phyloP scores from a whole-genome alignment of 169 alveolate genomes.

The Eimeria tenella region DNA sequence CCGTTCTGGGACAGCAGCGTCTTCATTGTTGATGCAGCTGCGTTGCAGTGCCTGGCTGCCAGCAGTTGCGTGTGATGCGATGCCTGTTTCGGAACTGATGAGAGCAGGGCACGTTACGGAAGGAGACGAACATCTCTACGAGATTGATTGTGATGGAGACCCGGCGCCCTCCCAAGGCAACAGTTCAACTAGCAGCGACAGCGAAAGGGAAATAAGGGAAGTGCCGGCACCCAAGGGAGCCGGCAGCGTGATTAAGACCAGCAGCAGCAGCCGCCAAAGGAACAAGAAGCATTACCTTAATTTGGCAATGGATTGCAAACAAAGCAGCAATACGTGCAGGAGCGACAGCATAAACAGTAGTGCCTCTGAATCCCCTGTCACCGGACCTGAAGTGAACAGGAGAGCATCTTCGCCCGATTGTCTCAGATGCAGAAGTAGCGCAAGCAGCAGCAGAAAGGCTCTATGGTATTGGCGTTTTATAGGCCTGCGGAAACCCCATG shows the following conservation, averaged over 20 bases:
- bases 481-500: conserved; percentile 54
- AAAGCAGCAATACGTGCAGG: conserved; percentile 15
- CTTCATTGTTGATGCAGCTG: conserved; percentile 54
- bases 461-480: conserved; percentile 55
- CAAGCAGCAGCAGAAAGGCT: background rate
- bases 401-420: background rate
- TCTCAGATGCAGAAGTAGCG: conserved; percentile 14
- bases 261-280: background rate
- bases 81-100: background rate
- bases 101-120: background rate
- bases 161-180: background rate
- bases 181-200: conserved; percentile 22
- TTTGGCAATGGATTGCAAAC: background rate
- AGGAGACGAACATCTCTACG: conserved; percentile 5
- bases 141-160: conserved; percentile 49
- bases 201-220: background rate
- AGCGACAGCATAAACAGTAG: conserved; percentile 36
- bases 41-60: conserved; percentile 69
- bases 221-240: background rate
- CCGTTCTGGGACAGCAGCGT: conserved; percentile 2
- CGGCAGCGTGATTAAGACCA: conserved; percentile 24
- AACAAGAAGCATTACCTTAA: conserved; percentile 8
- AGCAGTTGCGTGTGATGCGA: conserved; percentile 59
- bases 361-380: background rate
- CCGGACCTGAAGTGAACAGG: background rate